Evolutionary conservation across 805 yeast species (phyloP).

Genomic region (Zygoascus ofunaensis): DNA sequence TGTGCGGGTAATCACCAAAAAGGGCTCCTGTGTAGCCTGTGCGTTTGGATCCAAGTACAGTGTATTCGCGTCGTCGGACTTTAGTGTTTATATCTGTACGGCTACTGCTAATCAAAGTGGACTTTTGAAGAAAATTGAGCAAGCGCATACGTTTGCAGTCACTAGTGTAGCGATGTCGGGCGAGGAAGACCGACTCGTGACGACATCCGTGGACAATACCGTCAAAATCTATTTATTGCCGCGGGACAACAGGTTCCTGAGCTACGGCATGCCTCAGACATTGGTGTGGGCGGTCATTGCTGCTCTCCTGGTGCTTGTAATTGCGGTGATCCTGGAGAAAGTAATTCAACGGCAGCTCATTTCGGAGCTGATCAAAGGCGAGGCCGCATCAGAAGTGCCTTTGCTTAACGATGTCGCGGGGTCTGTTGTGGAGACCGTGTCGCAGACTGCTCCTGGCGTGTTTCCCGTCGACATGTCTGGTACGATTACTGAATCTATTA

Average conservation of each 20-base stretch:
- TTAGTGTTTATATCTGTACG: constrained; percentile 36
- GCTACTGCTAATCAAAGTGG: background rate
- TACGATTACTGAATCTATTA: too few relatives aligned
- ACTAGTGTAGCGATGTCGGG: constrained; percentile 65
- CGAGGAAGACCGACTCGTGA: constrained; percentile 55
- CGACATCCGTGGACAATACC: constrained; percentile 70
- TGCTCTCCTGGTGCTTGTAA: background rate
- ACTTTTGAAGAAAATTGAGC: background rate
- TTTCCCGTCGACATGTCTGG: too few relatives aligned
- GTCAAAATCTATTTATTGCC: constrained; percentile 58
- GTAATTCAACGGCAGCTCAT: constrained; percentile 3
- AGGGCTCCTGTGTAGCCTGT: constrained; percentile 25
- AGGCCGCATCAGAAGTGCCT: too few relatives aligned
- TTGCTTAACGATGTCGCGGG: too few relatives aligned
- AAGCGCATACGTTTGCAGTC: constrained; percentile 70
- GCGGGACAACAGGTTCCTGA: constrained; percentile 12
- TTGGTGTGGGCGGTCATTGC: constrained; percentile 1
- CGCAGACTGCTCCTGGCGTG: too few relatives aligned
- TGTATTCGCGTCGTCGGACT: constrained; percentile 57
- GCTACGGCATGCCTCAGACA: background rate
- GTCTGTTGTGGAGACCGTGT: too few relatives aligned
- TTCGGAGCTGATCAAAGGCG: background rate
- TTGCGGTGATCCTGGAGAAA: background rate
- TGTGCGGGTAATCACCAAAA: background rate
- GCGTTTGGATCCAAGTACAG: constrained; percentile 42